Evolutionary conservation across 2,329 filamentous ascomycete species (phyloP).

Genomic region (Neofusicoccum kwambonambiense): DNA sequence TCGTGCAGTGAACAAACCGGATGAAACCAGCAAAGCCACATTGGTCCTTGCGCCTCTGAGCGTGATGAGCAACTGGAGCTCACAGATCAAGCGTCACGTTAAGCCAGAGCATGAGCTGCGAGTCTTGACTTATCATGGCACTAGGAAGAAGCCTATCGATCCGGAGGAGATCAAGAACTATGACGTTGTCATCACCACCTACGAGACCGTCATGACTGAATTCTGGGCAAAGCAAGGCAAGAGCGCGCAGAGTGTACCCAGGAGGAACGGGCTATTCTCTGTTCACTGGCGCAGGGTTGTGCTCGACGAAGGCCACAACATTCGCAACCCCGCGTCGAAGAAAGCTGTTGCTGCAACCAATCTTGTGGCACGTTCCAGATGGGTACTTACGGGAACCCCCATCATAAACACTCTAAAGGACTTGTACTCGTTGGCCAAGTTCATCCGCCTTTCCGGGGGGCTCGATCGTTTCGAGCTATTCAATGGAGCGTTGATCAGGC

Average conservation of each 20-base stretch:
- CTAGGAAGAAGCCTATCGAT: slow-evolving; percentile 49
- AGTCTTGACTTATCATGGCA: slow-evolving; percentile 68
- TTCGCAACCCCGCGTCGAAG: slow-evolving; percentile 71
- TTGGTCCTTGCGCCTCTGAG: slow-evolving; percentile 79
- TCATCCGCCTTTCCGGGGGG: slow-evolving; percentile 72
- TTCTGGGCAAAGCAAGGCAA: slow-evolving; percentile 25
- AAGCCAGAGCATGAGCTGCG: slow-evolving; percentile 57
- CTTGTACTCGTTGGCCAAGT: slow-evolving; percentile 73
- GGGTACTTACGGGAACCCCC: slow-evolving; percentile 77
- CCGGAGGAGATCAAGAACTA: slow-evolving; percentile 63
- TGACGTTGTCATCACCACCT: slow-evolving; percentile 79
- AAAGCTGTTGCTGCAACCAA: slow-evolving; percentile 59
- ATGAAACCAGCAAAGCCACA: slow-evolving; percentile 66
- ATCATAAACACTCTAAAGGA: slow-evolving; percentile 87
- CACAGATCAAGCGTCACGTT: slow-evolving; percentile 72
- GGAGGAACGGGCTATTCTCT: slow-evolving; percentile 58
- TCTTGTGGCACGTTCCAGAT: slow-evolving; percentile 62
- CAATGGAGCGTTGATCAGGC: slow-evolving; percentile 63
- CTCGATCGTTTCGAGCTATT: slow-evolving; percentile 61
- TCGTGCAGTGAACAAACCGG: slow-evolving; percentile 47
- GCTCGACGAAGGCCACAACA: slow-evolving; percentile 76
- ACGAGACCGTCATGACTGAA: slow-evolving; percentile 59
- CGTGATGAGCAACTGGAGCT: slow-evolving; percentile 79
- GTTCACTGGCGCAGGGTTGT: slow-evolving; percentile 68
- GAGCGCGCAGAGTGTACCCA: slow-evolving; percentile 24